Base-by-base conservation (phyloP, 164 flowering plant genomes). In the Litsea cubeba region DNA sequence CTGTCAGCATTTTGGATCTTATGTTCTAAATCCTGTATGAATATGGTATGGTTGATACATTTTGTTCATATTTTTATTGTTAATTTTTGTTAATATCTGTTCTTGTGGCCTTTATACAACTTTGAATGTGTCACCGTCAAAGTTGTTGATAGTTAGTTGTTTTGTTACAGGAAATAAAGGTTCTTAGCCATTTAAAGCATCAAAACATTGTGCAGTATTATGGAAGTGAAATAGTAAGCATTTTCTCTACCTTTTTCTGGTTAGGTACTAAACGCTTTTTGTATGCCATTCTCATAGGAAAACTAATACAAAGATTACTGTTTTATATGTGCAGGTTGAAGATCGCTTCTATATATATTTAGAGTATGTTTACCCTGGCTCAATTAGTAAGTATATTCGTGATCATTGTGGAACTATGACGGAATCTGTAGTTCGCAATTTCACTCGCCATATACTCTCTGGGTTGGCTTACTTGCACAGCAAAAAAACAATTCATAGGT, bases 201-300 rank as follows among this genome's bases (percentile, higher is more conserved):
- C 96, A 89, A 76, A 95, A 95, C 74, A 95, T 95, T 67, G 98
- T 93, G 79, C 98, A 90, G 86, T 95, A 93, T 80, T 93, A 86
- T 88, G 99, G 99, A 69, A 92, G 98, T 86, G 97, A 93, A 86
- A 85, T 86, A 75, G 99, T 95, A 72, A 85, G 96, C 80, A 22
- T 15, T 66, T 68, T 72, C 25, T 50, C 28, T 62, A 20, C 18
- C 14, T 65, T 69, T 63, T 23, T 63, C 22, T 63, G 26, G 15
- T 63, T 63, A 23, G 17, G 32, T 12, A 25, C 15, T 25, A 25
- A 63, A 14, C 12, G 66, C 25, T 28, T 58, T 62, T 28, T 58
- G 8, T 62, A 8, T 49, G 65, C 49, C 10, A 68, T 60, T 68
- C 71, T 20, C 22, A 11, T 54, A 7, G 12, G 28, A 24, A 63